phyloP scores from a whole-genome alignment of 2,329 filamentous ascomycete genomes.

The Fusarium chlamydosporum region DNA sequence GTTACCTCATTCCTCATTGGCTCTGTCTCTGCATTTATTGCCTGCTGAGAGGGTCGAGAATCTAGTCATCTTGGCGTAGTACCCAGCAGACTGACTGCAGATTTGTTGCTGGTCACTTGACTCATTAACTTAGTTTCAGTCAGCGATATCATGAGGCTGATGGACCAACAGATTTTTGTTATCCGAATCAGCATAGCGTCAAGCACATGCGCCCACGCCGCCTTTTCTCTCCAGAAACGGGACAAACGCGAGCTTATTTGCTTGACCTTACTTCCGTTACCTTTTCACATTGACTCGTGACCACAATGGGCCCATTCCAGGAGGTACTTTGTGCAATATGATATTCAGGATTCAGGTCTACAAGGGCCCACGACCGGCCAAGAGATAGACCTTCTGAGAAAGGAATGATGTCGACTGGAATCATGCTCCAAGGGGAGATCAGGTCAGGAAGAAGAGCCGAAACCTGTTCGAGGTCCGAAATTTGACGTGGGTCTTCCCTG shows the following conservation, averaged over 20 bases:
- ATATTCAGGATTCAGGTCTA: constrained; percentile 21
- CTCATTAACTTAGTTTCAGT: constrained; percentile 27
- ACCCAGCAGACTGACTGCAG: constrained; percentile 36
- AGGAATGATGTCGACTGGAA: constrained; percentile 39
- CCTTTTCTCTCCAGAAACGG: constrained; percentile 18
- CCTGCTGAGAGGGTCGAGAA: constrained; percentile 16
- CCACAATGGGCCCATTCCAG: constrained; percentile 40
- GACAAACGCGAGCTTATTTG: constrained; percentile 9
- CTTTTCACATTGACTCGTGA: constrained; percentile 33
- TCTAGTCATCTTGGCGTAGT: constrained; percentile 43
- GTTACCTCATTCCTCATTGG: constrained; percentile 29
- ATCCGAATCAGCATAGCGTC: constrained; percentile 31
- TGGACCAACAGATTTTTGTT: constrained; percentile 20
- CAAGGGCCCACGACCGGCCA: constrained; percentile 20
- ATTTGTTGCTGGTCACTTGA: constrained; percentile 37
- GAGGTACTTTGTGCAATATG: constrained; percentile 1
- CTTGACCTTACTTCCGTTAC: constrained; percentile 4
- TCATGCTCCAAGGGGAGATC: constrained; percentile 29
- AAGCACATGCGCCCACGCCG: constrained; percentile 29
- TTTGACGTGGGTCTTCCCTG: constrained; percentile 39
- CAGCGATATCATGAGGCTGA: constrained; percentile 31
- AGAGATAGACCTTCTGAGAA: constrained; percentile 41
- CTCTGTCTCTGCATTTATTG: constrained; percentile 1
- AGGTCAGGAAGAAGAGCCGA: constrained; percentile 44
- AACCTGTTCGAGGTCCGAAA: constrained; percentile 46